These are phyloP conservation scores for Irpex lacteus DNA, from an alignment of 1,284 basidiomycete genomes.

Conservation along the genomic window DNA sequence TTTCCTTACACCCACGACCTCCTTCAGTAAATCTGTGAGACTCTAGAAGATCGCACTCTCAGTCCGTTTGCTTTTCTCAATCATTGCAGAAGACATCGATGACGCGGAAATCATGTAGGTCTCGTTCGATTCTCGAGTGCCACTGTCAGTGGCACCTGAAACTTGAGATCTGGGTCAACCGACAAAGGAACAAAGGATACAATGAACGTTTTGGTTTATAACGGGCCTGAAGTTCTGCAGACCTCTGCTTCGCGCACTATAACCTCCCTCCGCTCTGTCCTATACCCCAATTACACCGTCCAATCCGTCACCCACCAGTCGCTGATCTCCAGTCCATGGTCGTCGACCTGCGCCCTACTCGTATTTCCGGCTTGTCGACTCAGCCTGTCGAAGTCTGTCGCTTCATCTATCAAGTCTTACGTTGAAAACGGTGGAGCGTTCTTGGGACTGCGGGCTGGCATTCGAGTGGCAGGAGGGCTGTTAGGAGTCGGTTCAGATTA, in stretches of 20 bases:
- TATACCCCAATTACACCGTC: constrained; percentile 76
- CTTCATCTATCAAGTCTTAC: constrained; percentile 55
- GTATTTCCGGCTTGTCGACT: constrained; percentile 67
- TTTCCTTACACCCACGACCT: too few species aligned
- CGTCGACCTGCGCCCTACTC: constrained; percentile 69
- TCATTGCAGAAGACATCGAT: background rate
- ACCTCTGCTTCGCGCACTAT: constrained; percentile 57
- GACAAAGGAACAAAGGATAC: background rate
- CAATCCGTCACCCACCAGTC: constrained; percentile 59
- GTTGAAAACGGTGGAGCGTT: constrained; percentile 64
- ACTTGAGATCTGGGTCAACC: background rate
- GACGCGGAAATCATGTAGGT: background rate
- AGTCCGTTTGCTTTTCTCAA: background rate
- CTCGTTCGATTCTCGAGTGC: background rate
- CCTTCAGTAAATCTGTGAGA: too few species aligned
- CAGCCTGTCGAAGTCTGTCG: constrained; percentile 47
- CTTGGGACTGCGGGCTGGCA: constrained; percentile 25
- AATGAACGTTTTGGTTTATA: constrained; percentile 83
- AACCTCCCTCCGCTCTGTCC: constrained; percentile 53
- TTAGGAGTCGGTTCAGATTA: constrained; percentile 11
- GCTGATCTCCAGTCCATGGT: constrained; percentile 74
- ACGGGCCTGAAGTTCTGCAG: constrained; percentile 65
- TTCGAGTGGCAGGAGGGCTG: constrained; percentile 16
- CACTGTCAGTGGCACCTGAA: background rate
- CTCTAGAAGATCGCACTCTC: background rate